Percentiles rank a stretch among this genome's conserved stretches.
These are phyloP conservation scores for Marasmius oreades DNA, from an alignment of 1,284 basidiomycete species.

Conservation along the genomic window DNA sequence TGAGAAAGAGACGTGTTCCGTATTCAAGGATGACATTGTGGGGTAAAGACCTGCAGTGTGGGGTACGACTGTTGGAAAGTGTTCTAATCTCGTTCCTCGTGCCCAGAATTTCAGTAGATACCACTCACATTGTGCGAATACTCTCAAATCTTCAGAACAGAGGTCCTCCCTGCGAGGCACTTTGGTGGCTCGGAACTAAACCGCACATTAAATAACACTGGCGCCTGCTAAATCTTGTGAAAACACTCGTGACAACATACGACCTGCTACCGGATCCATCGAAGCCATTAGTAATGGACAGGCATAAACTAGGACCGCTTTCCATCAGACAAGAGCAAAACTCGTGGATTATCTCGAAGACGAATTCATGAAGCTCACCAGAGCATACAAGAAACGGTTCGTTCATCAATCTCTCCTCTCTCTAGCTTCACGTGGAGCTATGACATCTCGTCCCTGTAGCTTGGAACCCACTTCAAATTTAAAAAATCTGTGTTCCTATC, in stretches of 20 bases:
- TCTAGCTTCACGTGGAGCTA: not conserved
- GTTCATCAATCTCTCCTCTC: conserved; percentile 23
- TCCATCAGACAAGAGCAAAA: conserved; percentile 57
- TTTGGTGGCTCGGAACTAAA: too few species aligned
- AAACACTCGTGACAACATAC: not conserved
- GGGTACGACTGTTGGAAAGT: too few species aligned
- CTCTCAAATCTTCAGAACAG: too few species aligned
- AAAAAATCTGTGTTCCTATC: conserved; percentile 53
- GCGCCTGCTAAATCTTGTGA: too few species aligned
- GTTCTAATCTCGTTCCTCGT: too few species aligned
- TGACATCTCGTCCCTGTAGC: conserved; percentile 26
- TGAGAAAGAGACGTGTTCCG: not conserved
- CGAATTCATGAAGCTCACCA: conserved; percentile 55
- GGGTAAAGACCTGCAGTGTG: not conserved
- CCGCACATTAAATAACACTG: too few species aligned
- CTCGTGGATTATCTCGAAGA: conserved; percentile 62
- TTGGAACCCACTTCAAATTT: conserved; percentile 49
- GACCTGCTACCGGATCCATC: not conserved
- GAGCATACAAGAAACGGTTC: conserved; percentile 71
- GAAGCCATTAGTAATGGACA: not conserved
- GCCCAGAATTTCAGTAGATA: too few species aligned
- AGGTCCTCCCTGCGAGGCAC: too few species aligned
- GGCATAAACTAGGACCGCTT: conserved; percentile 25
- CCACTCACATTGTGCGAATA: too few species aligned
- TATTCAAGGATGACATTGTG: not conserved